These are phyloP conservation scores for Phaeodactylum tricornutum DNA, from an alignment of 108 stramenopile species.

Conservation along the genomic window DNA sequence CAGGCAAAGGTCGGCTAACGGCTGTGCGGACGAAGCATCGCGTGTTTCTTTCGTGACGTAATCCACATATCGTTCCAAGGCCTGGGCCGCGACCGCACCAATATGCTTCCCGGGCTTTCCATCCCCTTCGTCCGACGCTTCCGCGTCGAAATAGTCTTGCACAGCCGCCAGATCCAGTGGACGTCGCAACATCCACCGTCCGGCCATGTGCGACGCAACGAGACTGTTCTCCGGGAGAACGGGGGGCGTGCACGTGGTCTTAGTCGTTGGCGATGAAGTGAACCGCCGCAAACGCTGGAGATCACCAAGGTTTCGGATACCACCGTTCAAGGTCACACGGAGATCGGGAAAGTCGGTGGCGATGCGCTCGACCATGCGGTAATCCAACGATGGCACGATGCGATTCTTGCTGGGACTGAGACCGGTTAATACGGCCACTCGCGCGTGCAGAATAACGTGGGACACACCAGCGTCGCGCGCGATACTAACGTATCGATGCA, in stretches of 20 bases:
- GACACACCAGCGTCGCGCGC: conserved; percentile 19
- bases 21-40: background rate
- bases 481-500: conserved; percentile 18
- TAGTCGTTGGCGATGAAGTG: too few relatives aligned
- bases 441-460: conserved; percentile 38
- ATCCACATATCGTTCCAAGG: conserved; percentile 19
- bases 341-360: conserved; percentile 26
- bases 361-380: conserved; percentile 23
- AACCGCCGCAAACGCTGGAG: conserved; percentile 4
- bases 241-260: background rate
- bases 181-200: conserved; percentile 30
- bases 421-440: conserved; percentile 29
- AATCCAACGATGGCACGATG: conserved; percentile 30
- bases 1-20: conserved; percentile 24
- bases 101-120: background rate
- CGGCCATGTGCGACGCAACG: conserved; percentile 30
- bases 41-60: conserved; percentile 12
- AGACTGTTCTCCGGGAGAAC: background rate
- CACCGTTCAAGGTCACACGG: conserved; percentile 41
- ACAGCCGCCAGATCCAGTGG: conserved; percentile 27
- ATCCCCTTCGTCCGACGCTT: background rate
- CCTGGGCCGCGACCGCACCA: background rate
- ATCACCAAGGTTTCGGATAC: conserved; percentile 21
- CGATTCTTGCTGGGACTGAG: conserved; percentile 39
- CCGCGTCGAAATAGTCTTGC: conserved; percentile 1